These are phyloP conservation scores for Zelonia costaricensis DNA, from an alignment of 208 protist species.

Conservation along the genomic window DNA sequence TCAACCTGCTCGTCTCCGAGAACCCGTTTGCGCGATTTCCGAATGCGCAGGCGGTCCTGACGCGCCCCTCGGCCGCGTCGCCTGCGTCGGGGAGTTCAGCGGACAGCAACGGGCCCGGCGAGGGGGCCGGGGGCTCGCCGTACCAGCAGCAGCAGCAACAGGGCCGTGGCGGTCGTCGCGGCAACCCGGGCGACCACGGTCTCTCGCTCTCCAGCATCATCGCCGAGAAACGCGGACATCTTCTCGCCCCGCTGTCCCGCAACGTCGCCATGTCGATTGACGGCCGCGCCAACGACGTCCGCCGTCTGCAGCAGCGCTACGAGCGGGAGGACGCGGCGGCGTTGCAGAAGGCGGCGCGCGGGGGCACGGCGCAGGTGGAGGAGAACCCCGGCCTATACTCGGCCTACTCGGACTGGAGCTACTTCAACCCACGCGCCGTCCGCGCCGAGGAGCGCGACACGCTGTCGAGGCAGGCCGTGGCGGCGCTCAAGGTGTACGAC, in stretches of 20 bases:
- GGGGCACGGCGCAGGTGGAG: slow-evolving; percentile 28
- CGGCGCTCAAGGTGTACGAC: slow-evolving; percentile 67
- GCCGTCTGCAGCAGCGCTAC: slow-evolving; percentile 75
- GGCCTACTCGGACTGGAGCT: slow-evolving; percentile 74
- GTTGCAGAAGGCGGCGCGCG: slow-evolving; percentile 60
- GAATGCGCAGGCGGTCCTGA: slow-evolving; percentile 64
- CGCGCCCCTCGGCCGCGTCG: slow-evolving; percentile 45
- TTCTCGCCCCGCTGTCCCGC: slow-evolving; percentile 58
- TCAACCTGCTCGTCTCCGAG: slow-evolving; percentile 83
- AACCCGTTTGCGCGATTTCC: slow-evolving; percentile 86
- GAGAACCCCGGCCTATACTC: slow-evolving; percentile 55
- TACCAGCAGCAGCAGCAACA: slow-evolving; percentile 8
- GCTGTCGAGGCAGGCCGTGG: slow-evolving; percentile 47
- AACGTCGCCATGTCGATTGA: slow-evolving; percentile 59
- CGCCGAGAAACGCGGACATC: slow-evolving; percentile 60
- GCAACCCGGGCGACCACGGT: slow-evolving; percentile 31
- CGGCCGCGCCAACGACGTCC: slow-evolving; percentile 64
- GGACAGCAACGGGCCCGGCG: too few species aligned
- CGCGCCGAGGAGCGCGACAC: slow-evolving; percentile 75
- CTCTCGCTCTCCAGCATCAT: slow-evolving; percentile 71
- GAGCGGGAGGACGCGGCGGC: slow-evolving; percentile 74
- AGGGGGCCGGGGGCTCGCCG: too few species aligned
- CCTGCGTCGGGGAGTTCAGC: slow-evolving; percentile 14
- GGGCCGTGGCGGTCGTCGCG: slow-evolving; percentile 10
- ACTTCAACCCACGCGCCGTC: slow-evolving; percentile 83